Percentiles rank a stretch among this genome's conserved stretches.
phyloP scores from a whole-genome alignment of 1,284 basidiomycete species.

The Coniophora puteana region DNA sequence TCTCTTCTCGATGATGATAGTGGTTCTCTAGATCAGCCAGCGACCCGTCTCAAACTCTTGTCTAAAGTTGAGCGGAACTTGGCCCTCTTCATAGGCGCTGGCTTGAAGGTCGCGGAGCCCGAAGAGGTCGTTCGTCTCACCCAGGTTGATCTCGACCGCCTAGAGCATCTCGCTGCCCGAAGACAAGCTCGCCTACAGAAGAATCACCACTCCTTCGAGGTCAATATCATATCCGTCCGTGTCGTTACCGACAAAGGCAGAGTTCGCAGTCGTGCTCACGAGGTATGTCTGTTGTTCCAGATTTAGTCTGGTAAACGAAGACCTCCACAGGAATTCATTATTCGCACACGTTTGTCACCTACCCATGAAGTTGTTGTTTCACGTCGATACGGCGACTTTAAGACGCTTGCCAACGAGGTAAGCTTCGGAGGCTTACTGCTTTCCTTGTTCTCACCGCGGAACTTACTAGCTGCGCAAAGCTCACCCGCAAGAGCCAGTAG shows the following conservation, averaged over 20 bases:
- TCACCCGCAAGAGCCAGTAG: constrained; percentile 78
- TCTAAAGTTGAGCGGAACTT: constrained; percentile 82
- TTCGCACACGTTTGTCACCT: constrained; percentile 77
- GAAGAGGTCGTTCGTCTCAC: constrained; percentile 89
- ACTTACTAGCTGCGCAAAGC: constrained; percentile 69
- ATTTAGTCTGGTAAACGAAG: too few species aligned
- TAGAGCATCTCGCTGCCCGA: constrained; percentile 66
- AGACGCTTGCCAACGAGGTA: constrained; percentile 80
- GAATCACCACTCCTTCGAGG: constrained; percentile 65
- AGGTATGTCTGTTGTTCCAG: constrained; percentile 45
- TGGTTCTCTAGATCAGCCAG: constrained; percentile 46
- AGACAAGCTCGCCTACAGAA: constrained; percentile 46
- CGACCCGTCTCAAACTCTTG: constrained; percentile 56
- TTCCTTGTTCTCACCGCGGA: constrained; percentile 12
- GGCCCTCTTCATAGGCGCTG: constrained; percentile 75
- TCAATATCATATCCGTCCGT: constrained; percentile 87
- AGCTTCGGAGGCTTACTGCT: constrained; percentile 18
- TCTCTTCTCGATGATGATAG: constrained; percentile 57
- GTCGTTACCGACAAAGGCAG: constrained; percentile 79
- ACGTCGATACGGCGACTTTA: constrained; percentile 94
- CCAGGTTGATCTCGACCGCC: constrained; percentile 73
- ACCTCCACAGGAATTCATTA: constrained; percentile 85
- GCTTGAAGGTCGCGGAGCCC: constrained; percentile 74
- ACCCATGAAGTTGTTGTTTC: constrained; percentile 84
- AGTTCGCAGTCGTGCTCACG: constrained; percentile 80